Evolutionary conservation across 2,329 filamentous ascomycete species (phyloP), one percentile per base, ranked within the genome.

Genomic region (Aspergillus ruber): DNA sequence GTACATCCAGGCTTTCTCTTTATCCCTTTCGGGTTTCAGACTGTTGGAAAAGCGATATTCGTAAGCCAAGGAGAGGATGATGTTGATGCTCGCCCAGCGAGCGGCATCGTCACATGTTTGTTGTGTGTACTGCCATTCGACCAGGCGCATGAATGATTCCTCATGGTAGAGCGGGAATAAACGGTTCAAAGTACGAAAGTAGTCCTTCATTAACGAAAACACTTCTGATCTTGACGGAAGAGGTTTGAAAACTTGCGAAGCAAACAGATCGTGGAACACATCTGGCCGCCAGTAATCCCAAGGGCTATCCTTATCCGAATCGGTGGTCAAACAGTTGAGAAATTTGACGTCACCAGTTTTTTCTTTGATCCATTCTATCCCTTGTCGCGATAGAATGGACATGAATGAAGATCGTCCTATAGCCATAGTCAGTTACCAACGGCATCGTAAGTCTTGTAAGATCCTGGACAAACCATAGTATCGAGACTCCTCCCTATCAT

Each of bases 201-300:
- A 97, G 67, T 96, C 90, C 64, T 86, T 88, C 45, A 95, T 78
- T 35, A 96, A 72, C 3, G 88, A 90, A 51, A 94, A 73, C 0
- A 90, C 88, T 69, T 95, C 90, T n/a, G 82, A 75, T 67, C 93
- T 91, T 1, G 86, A 75, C 2, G 91, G 91, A 18, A 96, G 69
- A 15, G 83, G 83, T 47, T 84, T 84, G 74, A 90, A 96, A 23
- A 95, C 79, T 5, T 83, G 83, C 13, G 90, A 83, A 47, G 83
- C 80, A 70, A 97, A 97, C 7, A 97, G 77, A 63, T 96, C 90
- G 42, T 85, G 80, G 67, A 96, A 97, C 18, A 97, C 84, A 65
- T 96, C 90, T n/a, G 90, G 88, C 58, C 94, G 94, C 90, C 90
- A 96, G 57, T 90, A 85, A 54, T 85, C 87, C 85, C 88, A 95